These are phyloP conservation scores for Magnolia changhungtana DNA, from an alignment of 164 flowering plant genomes.

Conservation along the genomic window DNA sequence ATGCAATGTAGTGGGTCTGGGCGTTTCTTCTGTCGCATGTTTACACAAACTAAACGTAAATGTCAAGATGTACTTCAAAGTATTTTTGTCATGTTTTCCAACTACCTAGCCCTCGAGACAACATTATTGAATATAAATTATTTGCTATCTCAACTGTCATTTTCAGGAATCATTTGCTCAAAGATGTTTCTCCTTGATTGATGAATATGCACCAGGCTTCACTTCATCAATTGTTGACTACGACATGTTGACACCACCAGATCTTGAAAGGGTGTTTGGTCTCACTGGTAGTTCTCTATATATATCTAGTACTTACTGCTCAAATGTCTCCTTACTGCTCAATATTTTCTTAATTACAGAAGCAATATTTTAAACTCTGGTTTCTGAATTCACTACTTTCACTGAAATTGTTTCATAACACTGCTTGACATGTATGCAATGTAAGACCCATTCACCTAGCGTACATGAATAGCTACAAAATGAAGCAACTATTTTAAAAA, in stretches of 20 bases:
- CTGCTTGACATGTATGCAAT: not conserved
- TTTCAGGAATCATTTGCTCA: constrained; percentile 76
- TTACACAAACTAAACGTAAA: too few species aligned
- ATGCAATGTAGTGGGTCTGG: too few species aligned
- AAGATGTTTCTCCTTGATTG: constrained; percentile 79
- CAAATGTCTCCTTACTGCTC: not conserved
- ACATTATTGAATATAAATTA: not conserved
- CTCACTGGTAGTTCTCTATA: constrained; percentile 59
- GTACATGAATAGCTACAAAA: too few species aligned
- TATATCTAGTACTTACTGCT: not conserved
- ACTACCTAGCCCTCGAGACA: too few species aligned
- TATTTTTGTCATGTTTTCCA: too few species aligned
- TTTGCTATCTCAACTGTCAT: not conserved
- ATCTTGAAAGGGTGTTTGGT: constrained; percentile 87
- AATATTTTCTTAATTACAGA: not conserved
- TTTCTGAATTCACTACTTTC: not conserved
- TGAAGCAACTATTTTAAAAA: too few species aligned
- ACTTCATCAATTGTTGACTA: constrained; percentile 79
- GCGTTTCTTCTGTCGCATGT: too few species aligned
- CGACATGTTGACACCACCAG: constrained; percentile 96
- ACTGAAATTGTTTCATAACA: not conserved
- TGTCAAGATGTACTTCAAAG: too few species aligned
- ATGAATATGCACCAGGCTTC: constrained; percentile 93
- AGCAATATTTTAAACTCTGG: not conserved
- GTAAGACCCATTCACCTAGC: not conserved